Base-by-base conservation (phyloP, 1,284 basidiomycete species). In the Tilletia indica region DNA sequence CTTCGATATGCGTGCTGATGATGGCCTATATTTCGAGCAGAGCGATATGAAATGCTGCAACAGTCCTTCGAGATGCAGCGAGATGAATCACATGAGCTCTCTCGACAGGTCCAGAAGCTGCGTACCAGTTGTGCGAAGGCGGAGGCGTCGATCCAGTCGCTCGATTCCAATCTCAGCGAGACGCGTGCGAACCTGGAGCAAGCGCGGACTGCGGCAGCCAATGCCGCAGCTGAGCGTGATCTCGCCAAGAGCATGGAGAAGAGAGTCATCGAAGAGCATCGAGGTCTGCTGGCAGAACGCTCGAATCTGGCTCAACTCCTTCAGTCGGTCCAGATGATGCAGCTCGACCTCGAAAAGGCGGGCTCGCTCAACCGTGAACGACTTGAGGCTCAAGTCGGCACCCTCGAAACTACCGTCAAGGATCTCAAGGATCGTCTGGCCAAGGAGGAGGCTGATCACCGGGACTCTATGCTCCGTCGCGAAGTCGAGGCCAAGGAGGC, bases 171-270 rank as follows among this genome's bases (percentile, higher is more conserved):
- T 90, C 76, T 90, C 90, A 67, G 76, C 51, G 69, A 76, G 19
- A 69, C 71, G 1, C 73, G 70, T 14, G 71, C 76, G 4, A 72
- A 66, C 25, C 48, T 75, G n/a, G 79, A 82, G 71, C 76, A 74
- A 34, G 71, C 81, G 21, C 89, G 92, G 5, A 93, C 92, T 76
- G 94, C 97, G 80, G 89, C 88, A 73, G 91, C 92, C 0, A 93
- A 92, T 78, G 88, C 96, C 42, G 89, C 91, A 39, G 93, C 93
- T 0, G 95, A 97, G 87, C 94, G 93, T 87, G 91, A 91, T 79
- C 69, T 80, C 42, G 73, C 73, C 70, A 76, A 78, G 69, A 72
- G 73, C 1, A 68, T 77, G 25, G 77, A 79, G 54, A 47, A 68
- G 36, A 73, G 78, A 63, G 87, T 97, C 21, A 88, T 92, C 6